phyloP scores from a whole-genome alignment of 148 eudicot genomes.

The Hydrangea macrophylla region DNA sequence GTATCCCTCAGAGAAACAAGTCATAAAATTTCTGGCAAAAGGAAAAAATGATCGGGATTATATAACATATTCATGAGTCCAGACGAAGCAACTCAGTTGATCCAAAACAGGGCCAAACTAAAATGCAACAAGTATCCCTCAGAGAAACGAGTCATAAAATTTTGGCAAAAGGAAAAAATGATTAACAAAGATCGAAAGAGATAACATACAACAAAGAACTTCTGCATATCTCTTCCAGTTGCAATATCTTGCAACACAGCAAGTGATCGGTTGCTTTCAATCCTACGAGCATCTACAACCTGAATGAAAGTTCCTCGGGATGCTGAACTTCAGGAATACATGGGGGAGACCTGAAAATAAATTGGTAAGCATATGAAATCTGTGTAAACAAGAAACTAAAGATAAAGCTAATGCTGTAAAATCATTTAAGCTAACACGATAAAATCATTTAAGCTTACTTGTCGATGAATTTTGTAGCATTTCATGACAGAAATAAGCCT shows the following conservation, averaged over 20 bases:
- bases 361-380: background rate
- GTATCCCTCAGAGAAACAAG: no score
- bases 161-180: background rate
- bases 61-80: no score
- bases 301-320: slow-evolving; percentile 46
- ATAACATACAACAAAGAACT: slow-evolving; percentile 54
- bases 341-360: slow-evolving; percentile 41
- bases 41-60: no score
- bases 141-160: no score
- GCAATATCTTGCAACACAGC: slow-evolving; percentile 43
- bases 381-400: no score
- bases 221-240: slow-evolving; percentile 55
- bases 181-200: background rate
- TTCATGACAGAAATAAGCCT: slow-evolving; percentile 54
- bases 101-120: no score
- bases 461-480: slow-evolving; percentile 51
- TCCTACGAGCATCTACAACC: slow-evolving; percentile 34
- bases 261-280: slow-evolving; percentile 46
- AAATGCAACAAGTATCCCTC: no score
- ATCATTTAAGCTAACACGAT: no score
- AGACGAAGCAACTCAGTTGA: no score
- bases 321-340: slow-evolving; percentile 46
- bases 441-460: no score
- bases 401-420: no score
- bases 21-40: no score